phyloP scores from a whole-genome alignment of 176 grass and related monocot genomes.

The barley (Hordeum vulgare) region MorexV3_pseudomolecules_assembly NC_058520.1:111301254-111301753 shows the following conservation, averaged over 20 bases:
- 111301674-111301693: not conserved
- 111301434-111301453: slow-evolving; percentile 51
- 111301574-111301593: not conserved
- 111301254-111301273: slow-evolving; percentile 55
- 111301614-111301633: not conserved
- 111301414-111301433: slow-evolving; percentile 90
- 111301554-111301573: not conserved
- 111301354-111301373: slow-evolving; percentile 82
- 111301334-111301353: slow-evolving; percentile 67
- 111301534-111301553: not conserved
- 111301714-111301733: not conserved
- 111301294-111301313: slow-evolving; percentile 69
- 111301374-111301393: slow-evolving; percentile 82
- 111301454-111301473: slow-evolving; percentile 72
- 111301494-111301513: slow-evolving; percentile 48
- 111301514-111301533: slow-evolving; percentile 29
- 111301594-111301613: not conserved
- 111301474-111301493: slow-evolving; percentile 68
- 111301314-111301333: slow-evolving; percentile 73
- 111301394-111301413: slow-evolving; percentile 92
- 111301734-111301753: not conserved
- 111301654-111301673: not conserved
- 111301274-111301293: slow-evolving; percentile 62
- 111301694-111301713: not conserved
- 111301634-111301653: not conserved